These are phyloP conservation scores for Podila minutissima DNA, from an alignment of 192 early-diverging fungal genomes.

Conservation along the genomic window DNA sequence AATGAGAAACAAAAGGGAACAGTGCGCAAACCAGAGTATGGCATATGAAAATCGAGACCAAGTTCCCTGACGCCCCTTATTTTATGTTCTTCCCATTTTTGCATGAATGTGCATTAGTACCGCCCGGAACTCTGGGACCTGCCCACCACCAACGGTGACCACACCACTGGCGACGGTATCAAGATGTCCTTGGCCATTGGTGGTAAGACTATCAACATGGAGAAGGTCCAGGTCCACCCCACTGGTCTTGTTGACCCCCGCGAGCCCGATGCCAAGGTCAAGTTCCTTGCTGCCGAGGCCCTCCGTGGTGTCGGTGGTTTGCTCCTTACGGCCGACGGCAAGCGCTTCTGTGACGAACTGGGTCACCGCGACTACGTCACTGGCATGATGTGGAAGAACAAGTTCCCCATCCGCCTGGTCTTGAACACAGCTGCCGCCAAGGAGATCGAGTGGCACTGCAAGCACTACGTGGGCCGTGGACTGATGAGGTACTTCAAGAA, in stretches of 20 bases:
- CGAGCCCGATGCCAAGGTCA: slow-evolving; percentile 91
- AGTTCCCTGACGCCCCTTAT: neutral
- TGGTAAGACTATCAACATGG: slow-evolving; percentile 90
- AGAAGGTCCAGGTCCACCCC: slow-evolving; percentile 98
- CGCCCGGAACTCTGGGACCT: slow-evolving; percentile 76
- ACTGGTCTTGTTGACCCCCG: slow-evolving; percentile 92
- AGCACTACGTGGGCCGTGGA: slow-evolving; percentile 90
- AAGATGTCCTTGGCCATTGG: slow-evolving; percentile 85
- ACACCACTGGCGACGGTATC: slow-evolving; percentile 96
- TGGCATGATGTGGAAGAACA: slow-evolving; percentile 86
- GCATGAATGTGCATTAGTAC: slow-evolving; percentile 51
- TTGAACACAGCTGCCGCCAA: slow-evolving; percentile 86
- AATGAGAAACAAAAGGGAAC: too few relatives aligned
- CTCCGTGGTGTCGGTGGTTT: slow-evolving; percentile 94
- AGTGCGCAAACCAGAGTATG: too few relatives aligned
- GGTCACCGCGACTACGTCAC: slow-evolving; percentile 96
- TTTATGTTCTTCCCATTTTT: neutral
- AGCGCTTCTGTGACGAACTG: slow-evolving; percentile 93
- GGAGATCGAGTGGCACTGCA: slow-evolving; percentile 94
- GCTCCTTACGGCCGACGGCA: slow-evolving; percentile 80
- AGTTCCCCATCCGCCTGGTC: slow-evolving; percentile 85
- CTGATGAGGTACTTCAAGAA: slow-evolving; percentile 85
- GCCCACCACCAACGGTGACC: slow-evolving; percentile 94
- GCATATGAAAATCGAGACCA: too few relatives aligned
- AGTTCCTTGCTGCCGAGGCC: slow-evolving; percentile 96